Conservation (phyloP, 768 basidiomycete genomes). For the Fibroporia radiculosa region DNA sequence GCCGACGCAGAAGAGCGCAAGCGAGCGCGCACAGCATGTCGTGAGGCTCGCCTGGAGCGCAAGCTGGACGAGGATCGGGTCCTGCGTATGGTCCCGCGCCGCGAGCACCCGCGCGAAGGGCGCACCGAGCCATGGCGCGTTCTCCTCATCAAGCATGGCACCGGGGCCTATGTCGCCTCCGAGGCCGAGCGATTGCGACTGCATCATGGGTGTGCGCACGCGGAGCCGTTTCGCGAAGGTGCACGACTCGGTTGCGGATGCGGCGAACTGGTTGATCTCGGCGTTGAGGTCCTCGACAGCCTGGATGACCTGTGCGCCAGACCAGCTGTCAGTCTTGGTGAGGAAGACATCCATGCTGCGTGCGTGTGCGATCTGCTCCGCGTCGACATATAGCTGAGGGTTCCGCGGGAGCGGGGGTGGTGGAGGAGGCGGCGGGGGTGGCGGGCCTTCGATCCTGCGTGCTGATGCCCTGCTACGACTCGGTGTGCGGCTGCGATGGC, state of each 20-base stretch:
- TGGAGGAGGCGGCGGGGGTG: too few relatives aligned
- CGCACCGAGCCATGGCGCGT: constrained; percentile 49
- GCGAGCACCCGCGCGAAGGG: constrained; percentile 54
- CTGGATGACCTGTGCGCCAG: constrained; percentile 71
- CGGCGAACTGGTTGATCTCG: constrained; percentile 75
- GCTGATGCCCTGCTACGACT: constrained; percentile 13
- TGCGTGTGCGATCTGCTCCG: constrained; percentile 45
- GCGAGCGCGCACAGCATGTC: constrained; percentile 56
- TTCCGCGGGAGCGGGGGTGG: constrained; percentile 16
- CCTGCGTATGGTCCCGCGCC: constrained; percentile 61
- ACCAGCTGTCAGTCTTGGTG: constrained; percentile 68
- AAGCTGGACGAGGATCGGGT: constrained; percentile 70
- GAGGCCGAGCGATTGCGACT: constrained; percentile 3
- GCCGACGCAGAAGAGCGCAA: constrained; percentile 68
- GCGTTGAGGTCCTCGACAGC: constrained; percentile 75
- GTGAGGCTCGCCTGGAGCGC: constrained; percentile 67
- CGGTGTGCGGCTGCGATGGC: constrained; percentile 12
- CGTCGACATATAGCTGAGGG: constrained; percentile 27
- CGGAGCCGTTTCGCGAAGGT: constrained; percentile 24
- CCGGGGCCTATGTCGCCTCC: too few relatives aligned
- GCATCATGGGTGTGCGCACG: constrained; percentile 6
- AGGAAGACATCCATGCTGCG: constrained; percentile 60
- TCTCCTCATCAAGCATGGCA: constrained; percentile 36
- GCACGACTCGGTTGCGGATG: constrained; percentile 61
- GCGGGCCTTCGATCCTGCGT: constrained; percentile 16